Percentiles rank a stretch among this genome's conserved stretches.
Conservation (phyloP, 2,329 filamentous ascomycete genomes). For the Fusarium duplospermum region DNA sequence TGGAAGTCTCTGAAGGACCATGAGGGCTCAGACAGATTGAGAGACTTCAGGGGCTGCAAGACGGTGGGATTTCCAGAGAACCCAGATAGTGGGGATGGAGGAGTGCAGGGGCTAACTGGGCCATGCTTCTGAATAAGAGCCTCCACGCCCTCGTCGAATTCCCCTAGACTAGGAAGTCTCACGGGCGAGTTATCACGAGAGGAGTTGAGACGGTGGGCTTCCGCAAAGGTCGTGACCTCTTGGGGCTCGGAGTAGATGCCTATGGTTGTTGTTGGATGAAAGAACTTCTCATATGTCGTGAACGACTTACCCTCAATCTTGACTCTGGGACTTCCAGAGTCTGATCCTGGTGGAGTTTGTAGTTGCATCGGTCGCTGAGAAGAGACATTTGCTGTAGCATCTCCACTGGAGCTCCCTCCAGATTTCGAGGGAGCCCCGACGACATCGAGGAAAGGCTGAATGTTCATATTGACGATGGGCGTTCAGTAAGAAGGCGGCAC, state of each 20-base stretch:
- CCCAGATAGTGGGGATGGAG: conserved; percentile 45
- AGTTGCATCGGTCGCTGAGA: conserved; percentile 25
- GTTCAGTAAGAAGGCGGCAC: conserved; percentile 18
- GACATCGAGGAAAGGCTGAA: conserved; percentile 37
- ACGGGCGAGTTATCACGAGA: conserved; percentile 33
- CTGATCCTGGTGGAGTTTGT: conserved; percentile 44
- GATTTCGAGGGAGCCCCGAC: conserved; percentile 16
- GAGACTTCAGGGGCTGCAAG: conserved; percentile 36
- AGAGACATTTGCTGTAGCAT: conserved; percentile 1
- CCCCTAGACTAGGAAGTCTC: conserved; percentile 51
- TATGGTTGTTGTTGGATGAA: conserved; percentile 16
- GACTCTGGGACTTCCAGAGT: conserved; percentile 50
- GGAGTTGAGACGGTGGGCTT: conserved; percentile 29
- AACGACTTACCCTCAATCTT: conserved; percentile 47
- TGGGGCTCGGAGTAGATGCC: conserved; percentile 37
- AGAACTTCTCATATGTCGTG: neutral
- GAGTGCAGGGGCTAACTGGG: conserved; percentile 42
- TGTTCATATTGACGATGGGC: conserved; percentile 29
- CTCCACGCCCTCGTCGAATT: conserved; percentile 55
- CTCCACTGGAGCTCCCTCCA: conserved; percentile 2
- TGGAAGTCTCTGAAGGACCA: conserved; percentile 28
- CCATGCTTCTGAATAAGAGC: conserved; percentile 49
- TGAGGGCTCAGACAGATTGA: conserved; percentile 19
- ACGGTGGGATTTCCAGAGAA: conserved; percentile 37
- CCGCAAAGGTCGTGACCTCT: conserved; percentile 44